Evolutionary conservation across 176 grass and related monocot genomes (phyloP).

Genomic region (Calamus simplicifolius): DNA sequence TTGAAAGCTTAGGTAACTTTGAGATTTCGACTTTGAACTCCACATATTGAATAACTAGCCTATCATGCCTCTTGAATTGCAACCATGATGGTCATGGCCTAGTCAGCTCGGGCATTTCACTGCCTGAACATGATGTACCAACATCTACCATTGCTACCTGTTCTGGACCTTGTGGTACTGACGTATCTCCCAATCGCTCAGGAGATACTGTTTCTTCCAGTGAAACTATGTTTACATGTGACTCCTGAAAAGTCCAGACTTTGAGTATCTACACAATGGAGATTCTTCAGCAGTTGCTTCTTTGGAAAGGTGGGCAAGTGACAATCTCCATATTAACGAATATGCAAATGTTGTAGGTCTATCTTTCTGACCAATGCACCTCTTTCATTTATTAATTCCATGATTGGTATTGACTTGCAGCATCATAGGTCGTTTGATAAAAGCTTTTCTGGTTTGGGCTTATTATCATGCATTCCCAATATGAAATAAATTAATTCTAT

Average conservation of each 20-base stretch:
- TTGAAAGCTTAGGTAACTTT: no score
- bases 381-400: no score
- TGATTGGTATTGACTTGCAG: no score
- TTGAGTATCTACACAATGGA: constrained; percentile 86
- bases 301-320: constrained; percentile 61
- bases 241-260: constrained; percentile 89
- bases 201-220: constrained; percentile 53
- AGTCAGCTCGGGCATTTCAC: not conserved
- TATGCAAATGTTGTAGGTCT: constrained; percentile 42
- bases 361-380: constrained; percentile 8
- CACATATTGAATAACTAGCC: no score
- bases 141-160: constrained; percentile 15
- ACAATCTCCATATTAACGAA: constrained; percentile 70
- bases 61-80: no score
- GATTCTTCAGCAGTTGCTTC: constrained; percentile 56
- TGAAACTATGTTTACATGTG: constrained; percentile 92
- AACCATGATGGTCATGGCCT: no score
- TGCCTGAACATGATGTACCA: not conserved
- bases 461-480: no score
- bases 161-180: constrained; percentile 38
- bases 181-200: constrained; percentile 44
- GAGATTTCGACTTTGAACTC: no score
- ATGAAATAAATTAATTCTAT: no score
- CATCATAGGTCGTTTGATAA: no score
- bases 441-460: no score